Evolutionary conservation across 1,284 basidiomycete species (phyloP).

Genomic region (Athelia sp.): DNA sequence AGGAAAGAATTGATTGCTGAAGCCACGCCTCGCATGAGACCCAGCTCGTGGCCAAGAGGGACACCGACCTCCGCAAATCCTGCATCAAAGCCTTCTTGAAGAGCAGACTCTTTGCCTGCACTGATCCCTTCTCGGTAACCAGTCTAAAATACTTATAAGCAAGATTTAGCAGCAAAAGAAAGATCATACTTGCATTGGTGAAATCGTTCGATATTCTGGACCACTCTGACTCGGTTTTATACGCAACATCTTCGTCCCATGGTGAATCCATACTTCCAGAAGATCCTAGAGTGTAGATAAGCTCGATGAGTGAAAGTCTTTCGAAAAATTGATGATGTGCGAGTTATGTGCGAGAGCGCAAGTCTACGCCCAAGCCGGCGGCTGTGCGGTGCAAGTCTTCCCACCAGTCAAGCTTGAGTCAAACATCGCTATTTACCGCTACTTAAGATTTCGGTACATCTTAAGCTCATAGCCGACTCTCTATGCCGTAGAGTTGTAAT

Average conservation of each 20-base stretch:
- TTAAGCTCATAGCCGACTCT: too few relatives aligned
- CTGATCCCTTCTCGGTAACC: slow-evolving; percentile 88
- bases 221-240: slow-evolving; percentile 51
- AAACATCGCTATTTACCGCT: too few relatives aligned
- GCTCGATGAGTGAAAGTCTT: too few relatives aligned
- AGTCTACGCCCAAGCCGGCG: too few relatives aligned
- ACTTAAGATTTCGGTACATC: too few relatives aligned
- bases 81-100: slow-evolving; percentile 79
- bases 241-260: slow-evolving; percentile 42
- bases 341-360: too few relatives aligned
- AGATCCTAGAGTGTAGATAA: too few relatives aligned
- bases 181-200: slow-evolving; percentile 46
- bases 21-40: slow-evolving; percentile 62
- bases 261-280: slow-evolving; percentile 40
- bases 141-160: slow-evolving; percentile 46
- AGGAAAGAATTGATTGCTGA: slow-evolving; percentile 57
- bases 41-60: slow-evolving; percentile 70
- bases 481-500: too few relatives aligned
- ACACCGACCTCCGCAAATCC: slow-evolving; percentile 71
- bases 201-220: slow-evolving; percentile 58
- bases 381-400: too few relatives aligned
- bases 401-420: too few relatives aligned
- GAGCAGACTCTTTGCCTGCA: slow-evolving; percentile 73
- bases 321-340: too few relatives aligned
- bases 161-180: not conserved